A percentile compares a stretch with the other conserved stretches of the same genome.
Conservation (phyloP, 148 eudicot genomes). For the Chenopodium suecicum region DNA sequence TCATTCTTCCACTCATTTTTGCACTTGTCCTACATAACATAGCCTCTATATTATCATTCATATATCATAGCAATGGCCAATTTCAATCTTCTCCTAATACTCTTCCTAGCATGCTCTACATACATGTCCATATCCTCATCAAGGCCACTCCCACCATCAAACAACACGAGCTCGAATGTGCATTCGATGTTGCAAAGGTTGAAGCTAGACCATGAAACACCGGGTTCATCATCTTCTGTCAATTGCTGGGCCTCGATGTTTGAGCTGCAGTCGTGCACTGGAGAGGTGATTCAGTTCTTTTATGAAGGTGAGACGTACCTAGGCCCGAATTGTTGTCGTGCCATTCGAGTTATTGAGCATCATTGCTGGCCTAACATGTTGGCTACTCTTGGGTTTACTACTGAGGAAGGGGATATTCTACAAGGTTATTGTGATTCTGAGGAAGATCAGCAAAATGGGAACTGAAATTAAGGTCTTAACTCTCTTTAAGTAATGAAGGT, state of each 20-base stretch:
- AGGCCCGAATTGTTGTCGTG: constrained; percentile 52
- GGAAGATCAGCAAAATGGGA: constrained; percentile 13
- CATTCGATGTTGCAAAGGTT: constrained; percentile 9
- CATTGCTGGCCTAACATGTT: constrained; percentile 76
- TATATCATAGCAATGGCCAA: constrained; percentile 3
- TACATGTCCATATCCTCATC: background rate
- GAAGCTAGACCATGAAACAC: background rate
- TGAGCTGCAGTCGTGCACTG: constrained; percentile 55
- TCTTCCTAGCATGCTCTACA: background rate
- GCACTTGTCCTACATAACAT: background rate
- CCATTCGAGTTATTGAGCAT: constrained; percentile 44
- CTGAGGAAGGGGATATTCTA: constrained; percentile 56
- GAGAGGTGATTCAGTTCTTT: constrained; percentile 62
- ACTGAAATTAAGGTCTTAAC: background rate
- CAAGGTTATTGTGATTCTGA: constrained; percentile 57
- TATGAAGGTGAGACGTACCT: constrained; percentile 57
- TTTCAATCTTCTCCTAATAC: background rate
- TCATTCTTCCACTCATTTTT: background rate
- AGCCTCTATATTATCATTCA: too few relatives aligned
- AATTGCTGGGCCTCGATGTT: constrained; percentile 56
- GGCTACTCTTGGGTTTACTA: constrained; percentile 50
- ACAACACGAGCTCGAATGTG: background rate
- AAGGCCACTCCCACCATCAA: background rate
- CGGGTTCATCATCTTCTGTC: background rate
- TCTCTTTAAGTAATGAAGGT: background rate